Conservation (phyloP, 805 yeast genomes). For the Saccharomycopsis schoenii region DNA sequence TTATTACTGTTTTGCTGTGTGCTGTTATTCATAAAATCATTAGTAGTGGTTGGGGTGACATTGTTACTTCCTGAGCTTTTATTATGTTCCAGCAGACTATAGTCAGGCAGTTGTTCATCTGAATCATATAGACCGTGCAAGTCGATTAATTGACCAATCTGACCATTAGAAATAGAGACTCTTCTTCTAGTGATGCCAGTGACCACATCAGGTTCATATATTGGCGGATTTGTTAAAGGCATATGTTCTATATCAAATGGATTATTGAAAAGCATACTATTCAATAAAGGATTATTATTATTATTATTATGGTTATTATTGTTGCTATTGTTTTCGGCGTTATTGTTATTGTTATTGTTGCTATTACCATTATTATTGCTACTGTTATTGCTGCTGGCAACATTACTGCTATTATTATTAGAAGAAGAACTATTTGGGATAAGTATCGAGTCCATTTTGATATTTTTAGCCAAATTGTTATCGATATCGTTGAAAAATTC, state of each 20-base stretch:
- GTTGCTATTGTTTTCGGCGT: not conserved
- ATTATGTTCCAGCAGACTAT: not conserved
- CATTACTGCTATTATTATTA: not conserved
- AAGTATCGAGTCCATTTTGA: not conserved
- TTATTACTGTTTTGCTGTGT: not conserved
- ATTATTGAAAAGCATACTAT: not conserved
- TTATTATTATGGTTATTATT: not conserved
- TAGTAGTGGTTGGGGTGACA: conserved; percentile 2
- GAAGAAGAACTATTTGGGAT: not conserved
- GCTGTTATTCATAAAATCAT: not conserved
- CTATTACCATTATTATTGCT: not conserved
- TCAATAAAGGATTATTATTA: not conserved
- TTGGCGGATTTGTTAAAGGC: conserved; percentile 28
- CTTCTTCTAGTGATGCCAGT: conserved; percentile 42
- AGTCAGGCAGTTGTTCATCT: conserved; percentile 3
- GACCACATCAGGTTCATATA: conserved; percentile 34
- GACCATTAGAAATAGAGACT: conserved; percentile 77
- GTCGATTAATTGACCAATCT: conserved; percentile 62
- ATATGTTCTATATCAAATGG: conserved; percentile 11
- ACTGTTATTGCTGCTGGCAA: not conserved
- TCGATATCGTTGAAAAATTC: not conserved
- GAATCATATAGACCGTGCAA: conserved; percentile 23
- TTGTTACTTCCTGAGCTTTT: conserved; percentile 26
- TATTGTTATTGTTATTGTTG: not conserved
- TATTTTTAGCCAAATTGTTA: not conserved